Evolutionary conservation across 1,139 yeast species (phyloP), one percentile per base, ranked within the genome.

Genomic region (Protomyces arabidopsidicola): DNA sequence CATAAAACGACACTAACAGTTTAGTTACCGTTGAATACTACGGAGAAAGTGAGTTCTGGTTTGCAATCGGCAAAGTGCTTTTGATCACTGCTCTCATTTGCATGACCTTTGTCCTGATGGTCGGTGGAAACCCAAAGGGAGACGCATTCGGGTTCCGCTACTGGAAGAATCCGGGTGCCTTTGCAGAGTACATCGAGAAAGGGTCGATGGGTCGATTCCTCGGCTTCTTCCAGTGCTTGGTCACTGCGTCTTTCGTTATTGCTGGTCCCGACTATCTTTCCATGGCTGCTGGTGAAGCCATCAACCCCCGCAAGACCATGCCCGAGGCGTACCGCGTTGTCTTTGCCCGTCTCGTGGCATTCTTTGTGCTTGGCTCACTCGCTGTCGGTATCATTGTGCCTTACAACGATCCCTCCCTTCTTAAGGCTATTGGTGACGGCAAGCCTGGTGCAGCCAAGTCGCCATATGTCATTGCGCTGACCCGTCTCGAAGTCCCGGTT

Each of bases 161-260:
- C 77, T 91, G 97, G 97, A 84, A 91, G 75, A 78, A 90, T 72
- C 97, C 97, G 1, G 97, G 97, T 63, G 86, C 97, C 1, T 89
- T 76, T 65, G 72, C 78, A 82, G 85, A 90, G 88, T 68, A 77
- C 78, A 66, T 67, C 14, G 68, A 55, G 55, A 77, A 51, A 50
- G 50, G 53, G 42, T 14, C 65, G 22, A 34, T 51, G 56, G 48
- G 71, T 76, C 65, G 89, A 88, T 0, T 84, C 85, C 71, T 79
- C 81, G 69, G 88, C 89, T 63, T 84, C 86, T 57, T 90, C 86
- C n/a, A 80, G 77, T 65, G 85, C 87, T 2, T 85, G 86, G 72
- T 88, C 85, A 8, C 82, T 73, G 89, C 58, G 83, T 87, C 10
- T 73, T 80, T 38, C 84, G 88, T 83, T 14, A 71, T 84, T 58